Base-by-base conservation (phyloP, 495 filamentous ascomycete genomes). In the Hypoxylon rickii region DNA sequence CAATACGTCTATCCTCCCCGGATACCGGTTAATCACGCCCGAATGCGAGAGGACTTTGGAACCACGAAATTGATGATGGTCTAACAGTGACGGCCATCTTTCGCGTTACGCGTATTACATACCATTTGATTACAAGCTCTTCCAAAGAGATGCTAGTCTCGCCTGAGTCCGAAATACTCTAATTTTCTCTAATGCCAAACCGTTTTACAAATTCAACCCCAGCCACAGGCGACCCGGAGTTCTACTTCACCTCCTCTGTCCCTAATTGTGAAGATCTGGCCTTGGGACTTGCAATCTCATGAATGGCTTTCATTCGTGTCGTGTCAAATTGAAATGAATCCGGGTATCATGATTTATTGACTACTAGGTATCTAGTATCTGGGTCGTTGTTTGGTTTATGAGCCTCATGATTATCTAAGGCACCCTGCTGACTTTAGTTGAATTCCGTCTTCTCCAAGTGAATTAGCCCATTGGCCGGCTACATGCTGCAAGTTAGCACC, bases 391-490 rank as follows among this genome's bases (percentile, higher is more conserved):
- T n/a, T n/a, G n/a, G n/a, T n/a, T n/a, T n/a, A n/a, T n/a, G n/a
- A n/a, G n/a, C n/a, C n/a, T n/a, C n/a, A n/a, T n/a, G n/a, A n/a
- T n/a, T n/a, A n/a, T n/a, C n/a, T n/a, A n/a, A n/a, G n/a, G 24
- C 10, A 4, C 10, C 24, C 4, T 29, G 4, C 24, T 10, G 10
- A 29, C 16, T 44, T 49, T 24, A 57, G 37, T 67, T 67, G 46
- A 68, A 13, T 1, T 73, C 70, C 50, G 70, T 66, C 55, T 76
- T 80, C 61, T 81, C 79, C 13, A 81, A 58, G 55, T 80, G 76
- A 37, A 83, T 77, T 52, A 81, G 51, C 1, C 79, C 79, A 56
- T 81, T 77, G 11, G 78, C 73, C 7, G 79, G 79, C 79, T 83
- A 32, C n/a, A 19, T 34, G 16, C n/a, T 10, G n/a, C n/a, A n/a